Conservation (phyloP, 345 rosid species). For the Eucalyptus tenuipes region DNA sequence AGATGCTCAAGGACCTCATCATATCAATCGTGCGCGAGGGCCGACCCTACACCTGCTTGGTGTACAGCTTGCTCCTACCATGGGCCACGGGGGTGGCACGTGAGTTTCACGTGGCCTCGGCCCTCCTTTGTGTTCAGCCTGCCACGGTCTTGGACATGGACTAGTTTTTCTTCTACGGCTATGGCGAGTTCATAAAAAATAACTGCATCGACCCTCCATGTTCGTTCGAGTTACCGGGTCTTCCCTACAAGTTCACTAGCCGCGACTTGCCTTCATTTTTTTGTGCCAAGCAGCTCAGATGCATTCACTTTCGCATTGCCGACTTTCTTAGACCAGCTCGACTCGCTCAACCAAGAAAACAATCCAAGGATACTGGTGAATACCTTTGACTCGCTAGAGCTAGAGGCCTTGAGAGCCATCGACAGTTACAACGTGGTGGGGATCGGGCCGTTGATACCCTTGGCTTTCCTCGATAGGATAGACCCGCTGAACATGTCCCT, state of each 20-base stretch:
- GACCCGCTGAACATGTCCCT: constrained; percentile 1
- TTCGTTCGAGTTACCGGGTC: constrained; percentile 24
- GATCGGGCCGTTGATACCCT: constrained; percentile 43
- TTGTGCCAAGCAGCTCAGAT: constrained; percentile 2
- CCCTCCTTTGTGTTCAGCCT: constrained; percentile 52
- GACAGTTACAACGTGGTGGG: constrained; percentile 8
- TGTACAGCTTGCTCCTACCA: constrained; percentile 35
- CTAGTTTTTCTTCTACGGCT: constrained; percentile 38
- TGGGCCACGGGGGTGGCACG: constrained; percentile 46
- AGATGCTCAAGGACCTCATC: constrained; percentile 23
- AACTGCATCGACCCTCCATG: neutral
- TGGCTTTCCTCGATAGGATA: constrained; percentile 3
- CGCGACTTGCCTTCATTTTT: constrained; percentile 46
- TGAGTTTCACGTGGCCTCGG: constrained; percentile 12
- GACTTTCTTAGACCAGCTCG: constrained; percentile 8
- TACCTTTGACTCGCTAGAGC: constrained; percentile 41
- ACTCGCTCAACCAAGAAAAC: constrained; percentile 14
- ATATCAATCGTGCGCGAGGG: neutral
- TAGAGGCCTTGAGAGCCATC: constrained; percentile 20
- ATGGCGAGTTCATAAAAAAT: constrained; percentile 1
- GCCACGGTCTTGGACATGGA: constrained; percentile 47
- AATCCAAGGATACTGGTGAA: constrained; percentile 39
- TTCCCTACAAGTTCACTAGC: constrained; percentile 5
- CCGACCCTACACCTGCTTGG: constrained; percentile 12
- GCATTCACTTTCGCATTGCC: neutral